These are phyloP conservation scores for Saccharomyces jurei DNA, from an alignment of 805 yeast genomes.

Conservation along the genomic window DNA sequence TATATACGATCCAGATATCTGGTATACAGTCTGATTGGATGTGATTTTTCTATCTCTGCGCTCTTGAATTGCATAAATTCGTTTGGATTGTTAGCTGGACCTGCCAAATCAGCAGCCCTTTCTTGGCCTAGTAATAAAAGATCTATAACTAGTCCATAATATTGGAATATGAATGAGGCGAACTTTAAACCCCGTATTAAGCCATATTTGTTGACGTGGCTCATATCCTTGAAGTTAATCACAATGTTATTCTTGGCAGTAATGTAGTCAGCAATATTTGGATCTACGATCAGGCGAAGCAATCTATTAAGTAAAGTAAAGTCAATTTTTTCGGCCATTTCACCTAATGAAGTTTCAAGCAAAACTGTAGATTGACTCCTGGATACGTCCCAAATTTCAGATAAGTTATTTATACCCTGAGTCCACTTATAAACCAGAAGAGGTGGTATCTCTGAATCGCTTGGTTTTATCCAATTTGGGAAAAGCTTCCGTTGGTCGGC, in stretches of 20 bases:
- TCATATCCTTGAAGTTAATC: conserved; percentile 88
- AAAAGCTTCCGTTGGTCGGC: conserved; percentile 79
- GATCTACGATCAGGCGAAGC: conserved; percentile 72
- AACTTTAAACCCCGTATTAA: conserved; percentile 83
- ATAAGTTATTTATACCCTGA: conserved; percentile 76
- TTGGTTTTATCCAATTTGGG: conserved; percentile 95
- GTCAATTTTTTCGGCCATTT: conserved; percentile 78
- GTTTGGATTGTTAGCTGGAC: conserved; percentile 62
- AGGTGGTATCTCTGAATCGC: conserved; percentile 90
- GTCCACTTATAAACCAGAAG: conserved; percentile 88
- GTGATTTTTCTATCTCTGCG: conserved; percentile 47
- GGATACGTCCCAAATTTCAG: conserved; percentile 68
- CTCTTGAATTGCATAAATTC: conserved; percentile 68
- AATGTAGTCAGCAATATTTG: conserved; percentile 89
- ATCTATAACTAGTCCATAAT: conserved; percentile 81
- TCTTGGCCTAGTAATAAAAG: conserved; percentile 75
- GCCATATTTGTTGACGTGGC: conserved; percentile 83
- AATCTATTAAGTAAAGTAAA: conserved; percentile 78
- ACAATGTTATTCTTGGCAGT: conserved; percentile 83
- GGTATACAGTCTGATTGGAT: conserved; percentile 73
- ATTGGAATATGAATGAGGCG: conserved; percentile 82
- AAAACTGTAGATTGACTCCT: conserved; percentile 75
- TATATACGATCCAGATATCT: conserved; percentile 80
- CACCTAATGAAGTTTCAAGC: conserved; percentile 66
- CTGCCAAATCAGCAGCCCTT: conserved; percentile 82